Percentiles rank a stretch among this genome's conserved stretches.
phyloP scores from a whole-genome alignment of 768 basidiomycete genomes.

The Cystofilobasidium ferigula region DNA sequence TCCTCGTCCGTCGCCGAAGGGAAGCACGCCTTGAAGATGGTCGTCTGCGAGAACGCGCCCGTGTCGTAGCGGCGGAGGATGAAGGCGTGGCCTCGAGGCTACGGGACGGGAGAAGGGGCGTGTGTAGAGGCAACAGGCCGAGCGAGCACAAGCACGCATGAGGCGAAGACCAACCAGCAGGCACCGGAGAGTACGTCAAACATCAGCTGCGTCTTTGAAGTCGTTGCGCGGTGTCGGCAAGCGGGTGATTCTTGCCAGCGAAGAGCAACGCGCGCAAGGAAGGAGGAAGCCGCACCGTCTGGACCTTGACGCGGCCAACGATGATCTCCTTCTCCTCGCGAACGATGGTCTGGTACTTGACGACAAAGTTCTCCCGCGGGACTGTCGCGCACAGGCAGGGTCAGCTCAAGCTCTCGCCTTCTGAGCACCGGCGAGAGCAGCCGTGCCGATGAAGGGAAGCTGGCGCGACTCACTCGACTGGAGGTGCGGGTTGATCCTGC shows the following conservation, averaged over 20 bases:
- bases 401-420: neutral
- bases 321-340: conserved; percentile 79
- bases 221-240: no score
- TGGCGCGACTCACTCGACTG: neutral
- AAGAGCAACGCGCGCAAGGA: conserved; percentile 9
- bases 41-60: conserved; percentile 78
- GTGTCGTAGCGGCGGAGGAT: conserved; percentile 90
- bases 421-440: neutral
- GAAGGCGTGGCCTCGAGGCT: conserved; percentile 74
- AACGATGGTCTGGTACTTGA: conserved; percentile 85
- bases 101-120: neutral
- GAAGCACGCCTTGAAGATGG: conserved; percentile 93
- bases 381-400: conserved; percentile 28
- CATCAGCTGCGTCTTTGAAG: no score
- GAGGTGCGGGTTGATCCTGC: neutral
- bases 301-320: conserved; percentile 80
- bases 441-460: neutral
- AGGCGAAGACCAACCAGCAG: conserved; percentile 26
- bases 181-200: no score
- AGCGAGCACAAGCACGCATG: conserved; percentile 27
- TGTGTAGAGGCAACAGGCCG: neutral
- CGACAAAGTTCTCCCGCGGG: conserved; percentile 39
- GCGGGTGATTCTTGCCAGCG: neutral
- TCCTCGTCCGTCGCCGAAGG: conserved; percentile 64
- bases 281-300: conserved; percentile 49